A percentile compares a stretch with the other conserved stretches of the same genome.
Conservation (phyloP, 768 basidiomycete genomes). For the Trametes cingulata region DNA sequence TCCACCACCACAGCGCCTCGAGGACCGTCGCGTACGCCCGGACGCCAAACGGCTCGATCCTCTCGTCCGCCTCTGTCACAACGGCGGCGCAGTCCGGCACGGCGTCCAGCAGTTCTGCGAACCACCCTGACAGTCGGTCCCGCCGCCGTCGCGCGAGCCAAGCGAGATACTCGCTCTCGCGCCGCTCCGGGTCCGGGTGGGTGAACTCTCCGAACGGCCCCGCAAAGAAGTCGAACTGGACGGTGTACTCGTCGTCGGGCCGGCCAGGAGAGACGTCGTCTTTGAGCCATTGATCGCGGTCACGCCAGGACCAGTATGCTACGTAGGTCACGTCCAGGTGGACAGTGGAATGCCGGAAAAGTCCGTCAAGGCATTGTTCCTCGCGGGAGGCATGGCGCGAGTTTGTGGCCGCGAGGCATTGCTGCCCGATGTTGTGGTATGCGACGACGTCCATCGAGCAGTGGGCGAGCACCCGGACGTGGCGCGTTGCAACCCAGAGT, state of each 20-base stretch:
- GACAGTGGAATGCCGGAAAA: not conserved
- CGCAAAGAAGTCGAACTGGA: not conserved
- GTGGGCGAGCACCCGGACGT: constrained; percentile 9
- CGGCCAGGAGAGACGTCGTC: constrained; percentile 1
- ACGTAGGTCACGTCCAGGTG: constrained; percentile 12
- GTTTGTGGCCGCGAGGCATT: not conserved
- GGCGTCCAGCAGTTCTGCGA: constrained; percentile 3
- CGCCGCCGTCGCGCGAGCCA: constrained; percentile 2
- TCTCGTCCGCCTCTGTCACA: not conserved
- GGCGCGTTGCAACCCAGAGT: not conserved
- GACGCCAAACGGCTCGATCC: not conserved
- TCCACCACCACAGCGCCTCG: constrained; percentile 13
- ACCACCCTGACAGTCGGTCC: constrained; percentile 9
- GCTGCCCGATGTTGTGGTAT: constrained; percentile 4
- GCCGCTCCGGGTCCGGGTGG: not conserved
- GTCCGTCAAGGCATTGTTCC: not conserved
- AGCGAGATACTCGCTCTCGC: not conserved
- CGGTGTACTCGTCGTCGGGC: constrained; percentile 5
- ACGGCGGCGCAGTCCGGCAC: constrained; percentile 6
- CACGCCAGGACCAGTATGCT: not conserved
- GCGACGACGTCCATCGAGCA: constrained; percentile 10
- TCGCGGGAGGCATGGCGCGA: too few species aligned
- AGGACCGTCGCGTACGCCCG: constrained; percentile 1
- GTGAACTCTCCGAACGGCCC: not conserved
- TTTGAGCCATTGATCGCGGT: constrained; percentile 6